Evolutionary conservation across 2,329 filamentous ascomycete species (phyloP).

Genomic region (Penicillium sp.): DNA sequence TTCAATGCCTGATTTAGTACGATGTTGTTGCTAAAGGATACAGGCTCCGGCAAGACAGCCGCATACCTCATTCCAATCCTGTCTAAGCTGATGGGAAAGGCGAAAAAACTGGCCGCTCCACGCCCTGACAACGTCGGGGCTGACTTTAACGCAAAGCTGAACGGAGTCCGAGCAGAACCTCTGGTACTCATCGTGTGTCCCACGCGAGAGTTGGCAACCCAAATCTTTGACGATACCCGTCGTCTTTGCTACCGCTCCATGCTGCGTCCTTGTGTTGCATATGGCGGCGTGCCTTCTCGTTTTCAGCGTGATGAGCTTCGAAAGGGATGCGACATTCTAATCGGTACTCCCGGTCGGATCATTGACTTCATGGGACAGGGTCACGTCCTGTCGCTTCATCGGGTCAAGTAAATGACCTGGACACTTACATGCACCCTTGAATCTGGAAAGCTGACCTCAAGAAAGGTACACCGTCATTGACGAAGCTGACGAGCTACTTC

Average conservation of each 20-base stretch:
- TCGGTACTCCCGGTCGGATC: conserved; percentile 84
- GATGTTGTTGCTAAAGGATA: conserved; percentile 4
- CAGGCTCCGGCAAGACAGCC: conserved; percentile 94
- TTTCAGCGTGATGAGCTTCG: conserved; percentile 71
- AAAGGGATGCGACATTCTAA: conserved; percentile 84
- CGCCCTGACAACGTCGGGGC: conserved; percentile 59
- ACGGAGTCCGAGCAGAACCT: conserved; percentile 73
- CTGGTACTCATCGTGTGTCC: conserved; percentile 82
- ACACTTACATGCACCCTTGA: neutral
- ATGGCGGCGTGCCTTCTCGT: conserved; percentile 73
- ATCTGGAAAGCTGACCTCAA: neutral
- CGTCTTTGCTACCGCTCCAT: conserved; percentile 93
- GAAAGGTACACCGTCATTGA: conserved; percentile 71
- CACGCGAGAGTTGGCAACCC: conserved; percentile 84
- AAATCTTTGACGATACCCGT: conserved; percentile 92
- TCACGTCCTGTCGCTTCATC: conserved; percentile 66
- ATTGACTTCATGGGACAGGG: conserved; percentile 76
- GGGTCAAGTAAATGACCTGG: conserved; percentile 61
- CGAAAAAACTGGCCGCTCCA: conserved; percentile 76
- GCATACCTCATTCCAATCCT: conserved; percentile 87
- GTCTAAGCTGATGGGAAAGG: conserved; percentile 92
- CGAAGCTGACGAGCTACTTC: conserved; percentile 91
- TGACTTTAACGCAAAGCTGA: conserved; percentile 51
- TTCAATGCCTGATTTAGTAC: neutral
- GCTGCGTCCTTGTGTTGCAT: conserved; percentile 85